These are phyloP conservation scores for Trichoderma sp. DNA, from an alignment of 2,329 filamentous ascomycete species.

Conservation along the genomic window DNA sequence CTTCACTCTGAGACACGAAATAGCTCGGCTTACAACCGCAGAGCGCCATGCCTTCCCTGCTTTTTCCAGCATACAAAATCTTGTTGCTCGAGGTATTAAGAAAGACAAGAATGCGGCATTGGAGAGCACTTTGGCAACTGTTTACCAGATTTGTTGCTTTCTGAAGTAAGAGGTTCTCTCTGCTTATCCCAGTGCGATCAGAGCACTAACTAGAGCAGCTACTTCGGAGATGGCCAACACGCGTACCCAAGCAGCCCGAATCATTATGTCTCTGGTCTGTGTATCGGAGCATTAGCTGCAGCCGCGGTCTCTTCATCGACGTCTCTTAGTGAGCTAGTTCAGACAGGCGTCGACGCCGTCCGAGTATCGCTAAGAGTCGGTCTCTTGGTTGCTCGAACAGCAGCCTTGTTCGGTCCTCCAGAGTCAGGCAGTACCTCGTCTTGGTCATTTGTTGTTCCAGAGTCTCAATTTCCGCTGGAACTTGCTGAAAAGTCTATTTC, in stretches of 20 bases:
- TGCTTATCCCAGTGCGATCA: background rate
- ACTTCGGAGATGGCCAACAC: slow-evolving; percentile 3
- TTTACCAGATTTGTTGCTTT: slow-evolving; percentile 15
- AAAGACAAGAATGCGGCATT: slow-evolving; percentile 1
- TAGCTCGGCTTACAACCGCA: background rate
- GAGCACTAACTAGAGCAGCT: background rate
- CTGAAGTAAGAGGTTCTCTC: background rate
- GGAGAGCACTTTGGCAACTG: slow-evolving; percentile 11
- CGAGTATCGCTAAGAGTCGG: slow-evolving; percentile 13
- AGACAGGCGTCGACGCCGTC: slow-evolving; percentile 11
- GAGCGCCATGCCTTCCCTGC: slow-evolving; percentile 11
- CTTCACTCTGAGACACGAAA: slow-evolving; percentile 1
- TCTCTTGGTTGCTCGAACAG: slow-evolving; percentile 4
- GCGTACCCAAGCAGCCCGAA: background rate
- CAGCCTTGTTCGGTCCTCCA: slow-evolving; percentile 7
- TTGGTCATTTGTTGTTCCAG: slow-evolving; percentile 15
- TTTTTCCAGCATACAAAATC: slow-evolving; percentile 15
- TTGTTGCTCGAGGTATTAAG: slow-evolving; percentile 10
- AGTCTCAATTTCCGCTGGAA: background rate
- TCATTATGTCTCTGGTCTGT: slow-evolving; percentile 8
- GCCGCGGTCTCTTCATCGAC: slow-evolving; percentile 16
- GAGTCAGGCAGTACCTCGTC: background rate
- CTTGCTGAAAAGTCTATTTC: slow-evolving; percentile 1
- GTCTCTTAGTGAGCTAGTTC: slow-evolving; percentile 9
- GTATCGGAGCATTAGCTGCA: slow-evolving; percentile 16